Conservation (phyloP, 768 basidiomycete genomes). For the Collybia mongolica region DNA sequence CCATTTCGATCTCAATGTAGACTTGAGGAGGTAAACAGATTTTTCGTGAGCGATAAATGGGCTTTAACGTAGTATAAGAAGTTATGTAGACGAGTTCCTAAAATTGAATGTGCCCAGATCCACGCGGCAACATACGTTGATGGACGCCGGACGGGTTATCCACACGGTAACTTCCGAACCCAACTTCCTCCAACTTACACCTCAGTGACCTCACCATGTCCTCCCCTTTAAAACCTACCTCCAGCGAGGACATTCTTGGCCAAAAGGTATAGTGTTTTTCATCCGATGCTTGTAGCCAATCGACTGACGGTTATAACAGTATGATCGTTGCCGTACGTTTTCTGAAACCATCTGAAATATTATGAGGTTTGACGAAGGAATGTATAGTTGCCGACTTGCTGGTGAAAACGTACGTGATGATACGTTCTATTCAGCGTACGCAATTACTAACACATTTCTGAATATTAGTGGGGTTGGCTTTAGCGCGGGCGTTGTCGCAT, state of each 20-base stretch:
- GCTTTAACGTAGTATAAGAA: too few relatives aligned
- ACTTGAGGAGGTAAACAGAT: too few relatives aligned
- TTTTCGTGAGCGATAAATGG: too few relatives aligned
- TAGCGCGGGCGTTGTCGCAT: slow-evolving; percentile 83
- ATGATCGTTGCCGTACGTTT: slow-evolving; percentile 82
- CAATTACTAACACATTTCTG: slow-evolving; percentile 9
- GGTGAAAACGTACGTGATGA: slow-evolving; percentile 73
- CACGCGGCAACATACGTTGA: too few relatives aligned
- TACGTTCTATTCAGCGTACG: background rate
- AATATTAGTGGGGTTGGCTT: slow-evolving; percentile 77
- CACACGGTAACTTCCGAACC: slow-evolving; percentile 31
- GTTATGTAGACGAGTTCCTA: too few relatives aligned
- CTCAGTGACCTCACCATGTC: slow-evolving; percentile 41
- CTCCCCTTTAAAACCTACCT: slow-evolving; percentile 57
- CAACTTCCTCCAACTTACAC: too few relatives aligned
- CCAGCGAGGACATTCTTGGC: slow-evolving; percentile 87
- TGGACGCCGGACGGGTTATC: too few relatives aligned
- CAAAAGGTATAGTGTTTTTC: slow-evolving; percentile 69
- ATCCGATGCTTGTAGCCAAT: background rate
- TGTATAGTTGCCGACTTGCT: slow-evolving; percentile 70
- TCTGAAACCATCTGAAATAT: background rate
- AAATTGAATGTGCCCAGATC: too few relatives aligned
- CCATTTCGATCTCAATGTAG: too few relatives aligned
- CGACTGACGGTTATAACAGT: slow-evolving; percentile 40
- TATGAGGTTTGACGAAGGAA: slow-evolving; percentile 7